Evolutionary conservation across 768 basidiomycete species (phyloP).

Genomic region (Russula sp.): DNA sequence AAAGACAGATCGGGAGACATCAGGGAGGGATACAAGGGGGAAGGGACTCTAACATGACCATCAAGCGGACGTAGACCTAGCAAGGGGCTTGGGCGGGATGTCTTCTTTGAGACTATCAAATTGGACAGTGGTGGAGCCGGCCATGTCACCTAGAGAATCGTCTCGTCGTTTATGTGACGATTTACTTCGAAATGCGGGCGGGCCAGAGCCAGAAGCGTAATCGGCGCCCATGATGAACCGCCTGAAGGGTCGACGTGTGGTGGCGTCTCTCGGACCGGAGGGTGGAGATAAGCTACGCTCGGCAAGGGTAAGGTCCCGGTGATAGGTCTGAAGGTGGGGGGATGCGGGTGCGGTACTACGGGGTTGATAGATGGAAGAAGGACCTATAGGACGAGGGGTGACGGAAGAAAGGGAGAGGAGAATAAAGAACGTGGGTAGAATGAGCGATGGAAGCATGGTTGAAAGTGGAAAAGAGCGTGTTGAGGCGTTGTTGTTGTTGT

Average conservation of each 20-base stretch:
- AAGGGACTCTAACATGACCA: background rate
- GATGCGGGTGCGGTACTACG: background rate
- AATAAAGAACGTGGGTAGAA: background rate
- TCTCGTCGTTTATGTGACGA: background rate
- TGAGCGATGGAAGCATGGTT: background rate
- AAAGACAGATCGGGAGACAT: background rate
- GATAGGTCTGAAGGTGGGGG: background rate
- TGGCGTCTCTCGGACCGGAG: background rate
- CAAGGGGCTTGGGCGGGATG: background rate
- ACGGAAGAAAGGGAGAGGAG: background rate
- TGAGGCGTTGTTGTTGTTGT: background rate
- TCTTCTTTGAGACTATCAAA: background rate
- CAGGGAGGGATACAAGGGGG: background rate
- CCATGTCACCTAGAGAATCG: background rate
- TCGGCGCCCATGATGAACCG: constrained; percentile 14
- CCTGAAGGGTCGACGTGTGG: background rate
- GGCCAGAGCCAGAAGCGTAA: background rate
- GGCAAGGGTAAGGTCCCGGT: background rate
- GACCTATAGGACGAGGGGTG: background rate
- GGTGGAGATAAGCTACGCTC: background rate
- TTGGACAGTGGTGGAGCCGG: background rate
- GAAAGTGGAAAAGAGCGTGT: too few relatives aligned
- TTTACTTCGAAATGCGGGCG: background rate
- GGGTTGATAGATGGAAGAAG: background rate
- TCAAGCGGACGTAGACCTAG: background rate